Percentiles rank a stretch among this genome's conserved stretches.
Conservation (phyloP, 768 basidiomycete genomes). For the Mycena sanguinolenta region DNA sequence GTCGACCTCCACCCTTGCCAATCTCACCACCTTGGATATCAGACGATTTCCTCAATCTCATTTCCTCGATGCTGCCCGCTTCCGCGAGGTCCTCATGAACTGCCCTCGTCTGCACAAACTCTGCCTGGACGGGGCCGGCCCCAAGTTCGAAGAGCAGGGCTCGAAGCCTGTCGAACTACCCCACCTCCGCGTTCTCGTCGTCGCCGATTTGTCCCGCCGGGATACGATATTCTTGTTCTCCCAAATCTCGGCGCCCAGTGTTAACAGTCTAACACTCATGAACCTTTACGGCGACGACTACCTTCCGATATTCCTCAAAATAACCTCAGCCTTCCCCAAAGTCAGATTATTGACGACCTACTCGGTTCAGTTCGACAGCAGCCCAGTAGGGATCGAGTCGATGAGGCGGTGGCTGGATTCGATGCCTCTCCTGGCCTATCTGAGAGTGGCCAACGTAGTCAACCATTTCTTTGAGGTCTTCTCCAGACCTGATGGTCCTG, state of each 20-base stretch:
- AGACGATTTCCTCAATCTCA: slow-evolving; percentile 69
- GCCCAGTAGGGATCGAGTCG: slow-evolving; percentile 47
- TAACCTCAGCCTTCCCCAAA: slow-evolving; percentile 65
- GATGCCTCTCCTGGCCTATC: slow-evolving; percentile 36
- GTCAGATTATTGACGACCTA: slow-evolving; percentile 69
- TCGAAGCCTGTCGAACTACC: slow-evolving; percentile 61
- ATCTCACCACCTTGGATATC: slow-evolving; percentile 75
- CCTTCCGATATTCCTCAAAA: slow-evolving; percentile 56
- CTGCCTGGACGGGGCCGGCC: slow-evolving; percentile 74
- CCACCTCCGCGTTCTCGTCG: slow-evolving; percentile 62
- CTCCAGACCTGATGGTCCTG: slow-evolving; percentile 45
- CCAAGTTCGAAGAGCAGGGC: slow-evolving; percentile 48
- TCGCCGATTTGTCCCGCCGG: slow-evolving; percentile 67
- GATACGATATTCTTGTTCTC: slow-evolving; percentile 63
- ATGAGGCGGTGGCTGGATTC: too few relatives aligned
- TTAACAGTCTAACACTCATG: slow-evolving; percentile 71
- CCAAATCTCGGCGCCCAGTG: slow-evolving; percentile 68
- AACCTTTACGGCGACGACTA: slow-evolving; percentile 66
- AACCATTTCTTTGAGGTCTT: slow-evolving; percentile 62
- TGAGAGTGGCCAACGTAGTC: slow-evolving; percentile 57
- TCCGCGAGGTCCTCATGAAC: slow-evolving; percentile 64
- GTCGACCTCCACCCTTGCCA: slow-evolving; percentile 58
- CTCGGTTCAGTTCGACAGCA: slow-evolving; percentile 56
- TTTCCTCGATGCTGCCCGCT: slow-evolving; percentile 62
- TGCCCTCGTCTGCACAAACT: slow-evolving; percentile 68